Percentiles rank a stretch among this genome's conserved stretches.
phyloP scores from a whole-genome alignment of 768 basidiomycete species.

The Hebeloma cylindrosporum region DNA sequence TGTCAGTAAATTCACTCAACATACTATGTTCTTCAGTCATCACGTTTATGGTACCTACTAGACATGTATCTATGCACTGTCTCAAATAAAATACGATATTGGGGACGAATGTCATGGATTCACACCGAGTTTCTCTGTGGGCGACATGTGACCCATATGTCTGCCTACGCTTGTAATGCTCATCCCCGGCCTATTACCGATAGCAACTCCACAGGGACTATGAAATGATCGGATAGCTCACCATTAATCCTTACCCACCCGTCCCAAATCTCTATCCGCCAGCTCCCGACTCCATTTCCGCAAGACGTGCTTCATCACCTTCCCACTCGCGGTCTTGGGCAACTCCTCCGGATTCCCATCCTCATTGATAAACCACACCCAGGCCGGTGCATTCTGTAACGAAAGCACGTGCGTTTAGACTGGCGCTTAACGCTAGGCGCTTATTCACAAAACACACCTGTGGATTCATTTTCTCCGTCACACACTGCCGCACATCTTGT shows the following conservation, averaged over 20 bases:
- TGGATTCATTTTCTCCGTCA: conserved; percentile 68
- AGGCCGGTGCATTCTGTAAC: conserved; percentile 68
- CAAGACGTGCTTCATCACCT: conserved; percentile 81
- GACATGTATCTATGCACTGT: too few species aligned
- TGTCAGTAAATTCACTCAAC: too few species aligned
- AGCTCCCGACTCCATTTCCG: conserved; percentile 66
- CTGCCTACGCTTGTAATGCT: too few species aligned
- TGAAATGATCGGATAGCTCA: neutral
- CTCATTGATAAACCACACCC: conserved; percentile 83
- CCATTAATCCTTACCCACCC: conserved; percentile 10
- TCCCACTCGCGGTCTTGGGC: conserved; percentile 86
- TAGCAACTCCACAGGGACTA: neutral
- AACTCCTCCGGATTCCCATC: conserved; percentile 56
- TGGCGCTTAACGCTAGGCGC: conserved; percentile 1
- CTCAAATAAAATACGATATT: too few species aligned
- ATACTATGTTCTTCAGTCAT: too few species aligned
- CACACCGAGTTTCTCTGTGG: too few species aligned
- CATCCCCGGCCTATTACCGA: too few species aligned
- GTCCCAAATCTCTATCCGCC: conserved; percentile 45
- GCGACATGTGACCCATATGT: too few species aligned
- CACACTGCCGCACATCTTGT: conserved; percentile 54
- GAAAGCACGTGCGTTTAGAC: neutral
- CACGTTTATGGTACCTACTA: too few species aligned
- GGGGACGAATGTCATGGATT: too few species aligned
- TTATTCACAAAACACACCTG: conserved; percentile 49